Evolutionary conservation across 768 basidiomycete genomes (phyloP), one percentile per base, ranked within the genome.

Genomic region (Galerina sulciceps): DNA sequence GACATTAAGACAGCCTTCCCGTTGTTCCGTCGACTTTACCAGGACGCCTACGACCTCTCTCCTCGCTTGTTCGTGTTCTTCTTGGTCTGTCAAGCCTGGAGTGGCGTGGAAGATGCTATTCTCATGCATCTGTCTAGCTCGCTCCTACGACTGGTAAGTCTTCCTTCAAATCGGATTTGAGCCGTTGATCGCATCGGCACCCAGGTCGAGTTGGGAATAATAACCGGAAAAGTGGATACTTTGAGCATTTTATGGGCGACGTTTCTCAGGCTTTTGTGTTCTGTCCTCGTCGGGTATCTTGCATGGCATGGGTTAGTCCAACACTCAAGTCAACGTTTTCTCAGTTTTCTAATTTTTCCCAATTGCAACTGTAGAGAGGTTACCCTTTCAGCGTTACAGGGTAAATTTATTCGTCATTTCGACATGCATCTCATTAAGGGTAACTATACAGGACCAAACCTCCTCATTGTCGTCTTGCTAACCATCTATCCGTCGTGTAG

Each of bases 1-100:
- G 43, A 44, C 10, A 44, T 44, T 6, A 11, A 17, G n/a, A 4
- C 14, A 9, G 35, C 53, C 2, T 38, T 61, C 4, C 63, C 65
- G 15, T 58, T 72, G 6, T 65, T 70, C 31, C 35, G 36, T 6
- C 64, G 65, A 4, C 64, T 75, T 11, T 17, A 50, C 10, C 35
- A 26, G 4, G 74, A 75, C 18, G 54, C 74, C 23, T 74, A 53
- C 53, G 20, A 26, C 6, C 35, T 71, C 15, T 56, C 67, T 10
- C 70, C 63, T 43, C 38, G 20, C 14, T 10, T 54, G 10, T 54
- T 42, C 17, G n/a, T 18, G 17, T 43, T 54, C 22, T 54, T 43
- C 34, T 17, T 54, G 13, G 8, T 44, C 10, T 41, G 40, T n/a
- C 38, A 42, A n/a, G 5, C 43, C 11, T 54, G 53, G 53, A 31